phyloP scores from a whole-genome alignment of 805 yeast genomes.

The Wickerhamiella azyma region DNA sequence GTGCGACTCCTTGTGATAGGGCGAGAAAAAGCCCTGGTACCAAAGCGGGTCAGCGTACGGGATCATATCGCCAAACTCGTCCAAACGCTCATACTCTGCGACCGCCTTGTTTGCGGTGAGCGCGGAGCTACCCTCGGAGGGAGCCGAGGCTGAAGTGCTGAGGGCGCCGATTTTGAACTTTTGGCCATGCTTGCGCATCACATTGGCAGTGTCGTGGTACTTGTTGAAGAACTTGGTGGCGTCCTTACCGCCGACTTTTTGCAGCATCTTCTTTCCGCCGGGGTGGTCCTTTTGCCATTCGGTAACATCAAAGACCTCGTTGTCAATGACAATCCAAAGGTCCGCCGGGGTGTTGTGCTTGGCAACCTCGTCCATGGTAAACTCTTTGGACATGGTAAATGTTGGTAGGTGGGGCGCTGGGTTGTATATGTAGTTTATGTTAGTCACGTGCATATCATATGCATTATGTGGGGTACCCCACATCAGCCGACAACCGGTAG shows the following conservation, averaged over 20 bases:
- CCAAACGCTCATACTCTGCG: constrained; percentile 14
- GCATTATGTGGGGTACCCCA: neutral
- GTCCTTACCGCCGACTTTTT: constrained; percentile 68
- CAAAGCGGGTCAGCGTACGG: constrained; percentile 33
- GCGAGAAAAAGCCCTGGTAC: constrained; percentile 32
- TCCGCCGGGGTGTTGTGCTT: constrained; percentile 63
- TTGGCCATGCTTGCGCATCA: constrained; percentile 25
- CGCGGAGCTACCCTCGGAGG: neutral
- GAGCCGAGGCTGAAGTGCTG: constrained; percentile 8
- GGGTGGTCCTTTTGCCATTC: constrained; percentile 69
- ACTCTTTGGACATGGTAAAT: constrained; percentile 13
- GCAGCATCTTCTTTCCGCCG: constrained; percentile 58
- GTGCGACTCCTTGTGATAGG: constrained; percentile 29
- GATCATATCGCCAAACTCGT: constrained; percentile 22
- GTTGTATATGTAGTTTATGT: neutral
- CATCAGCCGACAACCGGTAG: neutral
- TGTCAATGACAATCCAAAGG: constrained; percentile 73
- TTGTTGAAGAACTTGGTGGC: constrained; percentile 52
- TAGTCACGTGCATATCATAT: neutral
- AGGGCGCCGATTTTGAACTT: constrained; percentile 25
- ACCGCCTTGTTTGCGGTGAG: constrained; percentile 2
- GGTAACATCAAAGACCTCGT: constrained; percentile 65
- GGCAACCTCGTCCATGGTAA: constrained; percentile 38
- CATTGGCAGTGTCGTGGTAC: constrained; percentile 30
- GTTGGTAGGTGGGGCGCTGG: neutral